phyloP scores from a whole-genome alignment of 2,329 filamentous ascomycete genomes.

The Penicillium italicum region DNA sequence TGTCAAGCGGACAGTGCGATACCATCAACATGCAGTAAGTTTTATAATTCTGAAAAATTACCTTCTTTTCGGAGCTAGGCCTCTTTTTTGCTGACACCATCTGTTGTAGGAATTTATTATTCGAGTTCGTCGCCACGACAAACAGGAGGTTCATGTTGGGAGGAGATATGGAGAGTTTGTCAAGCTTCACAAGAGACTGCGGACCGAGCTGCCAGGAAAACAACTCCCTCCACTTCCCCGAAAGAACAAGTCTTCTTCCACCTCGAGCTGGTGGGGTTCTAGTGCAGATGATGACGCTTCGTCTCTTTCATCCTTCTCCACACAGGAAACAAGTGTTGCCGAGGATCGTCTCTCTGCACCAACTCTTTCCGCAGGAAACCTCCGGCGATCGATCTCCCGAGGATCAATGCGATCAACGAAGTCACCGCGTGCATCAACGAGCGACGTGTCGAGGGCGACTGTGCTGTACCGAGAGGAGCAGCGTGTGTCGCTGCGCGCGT shows the following conservation, averaged over 20 bases:
- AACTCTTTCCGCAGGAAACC: constrained; percentile 30
- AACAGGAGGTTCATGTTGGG: constrained; percentile 73
- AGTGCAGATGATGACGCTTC: constrained; percentile 65
- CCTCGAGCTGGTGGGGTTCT: constrained; percentile 57
- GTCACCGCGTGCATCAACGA: constrained; percentile 34
- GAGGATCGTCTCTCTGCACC: constrained; percentile 37
- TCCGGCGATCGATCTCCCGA: constrained; percentile 29
- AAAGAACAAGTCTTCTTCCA: constrained; percentile 82
- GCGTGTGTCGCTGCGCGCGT: constrained; percentile 84
- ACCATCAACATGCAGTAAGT: constrained; percentile 85
- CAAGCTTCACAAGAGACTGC: constrained; percentile 72
- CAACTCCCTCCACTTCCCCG: constrained; percentile 79
- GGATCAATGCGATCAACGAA: constrained; percentile 30
- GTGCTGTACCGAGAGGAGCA: constrained; percentile 81
- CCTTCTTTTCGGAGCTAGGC: neutral
- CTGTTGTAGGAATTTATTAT: constrained; percentile 76
- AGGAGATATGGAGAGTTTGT: constrained; percentile 86
- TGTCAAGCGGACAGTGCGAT: constrained; percentile 78
- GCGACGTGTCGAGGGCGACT: constrained; percentile 48
- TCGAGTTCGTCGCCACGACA: constrained; percentile 73
- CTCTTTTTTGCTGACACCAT: constrained; percentile 1
- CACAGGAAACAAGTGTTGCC: constrained; percentile 52
- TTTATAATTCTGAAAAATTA: neutral
- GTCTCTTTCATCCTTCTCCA: constrained; percentile 77
- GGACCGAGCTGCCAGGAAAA: constrained; percentile 84